These are phyloP conservation scores for Auricularia cornea DNA, from an alignment of 768 basidiomycete species.

Conservation along the genomic window DNA sequence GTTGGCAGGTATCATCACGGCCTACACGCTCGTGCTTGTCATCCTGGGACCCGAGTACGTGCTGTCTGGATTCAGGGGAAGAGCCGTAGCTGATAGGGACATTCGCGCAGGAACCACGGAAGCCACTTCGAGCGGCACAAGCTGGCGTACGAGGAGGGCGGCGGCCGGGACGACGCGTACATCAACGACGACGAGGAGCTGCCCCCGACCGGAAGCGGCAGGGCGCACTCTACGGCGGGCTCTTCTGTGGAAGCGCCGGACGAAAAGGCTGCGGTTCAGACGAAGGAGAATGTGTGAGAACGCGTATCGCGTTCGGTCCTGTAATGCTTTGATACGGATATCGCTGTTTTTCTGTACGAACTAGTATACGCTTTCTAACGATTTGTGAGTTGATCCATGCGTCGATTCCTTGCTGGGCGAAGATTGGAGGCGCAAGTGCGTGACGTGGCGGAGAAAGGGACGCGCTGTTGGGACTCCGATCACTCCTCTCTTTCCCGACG, in stretches of 20 bases:
- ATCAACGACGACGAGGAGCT: conserved; percentile 16
- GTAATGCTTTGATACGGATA: neutral
- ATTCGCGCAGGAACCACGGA: conserved; percentile 51
- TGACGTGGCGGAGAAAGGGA: too few species aligned
- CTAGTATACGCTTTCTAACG: neutral
- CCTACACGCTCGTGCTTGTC: conserved; percentile 66
- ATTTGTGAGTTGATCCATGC: too few species aligned
- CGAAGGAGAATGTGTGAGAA: neutral
- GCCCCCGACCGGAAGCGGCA: neutral
- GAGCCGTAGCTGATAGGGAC: neutral
- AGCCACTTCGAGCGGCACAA: conserved; percentile 80
- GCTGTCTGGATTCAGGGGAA: neutral
- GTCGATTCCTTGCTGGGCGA: too few species aligned
- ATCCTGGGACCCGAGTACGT: conserved; percentile 73
- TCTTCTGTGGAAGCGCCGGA: neutral
- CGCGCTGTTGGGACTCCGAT: too few species aligned
- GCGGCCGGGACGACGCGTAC: conserved; percentile 39
- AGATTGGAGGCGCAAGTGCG: too few species aligned
- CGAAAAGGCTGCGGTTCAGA: neutral
- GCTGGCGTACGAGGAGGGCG: conserved; percentile 72
- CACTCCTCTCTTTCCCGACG: too few species aligned
- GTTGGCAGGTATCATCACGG: conserved; percentile 48
- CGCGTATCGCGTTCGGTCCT: neutral
- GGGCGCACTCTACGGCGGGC: neutral
- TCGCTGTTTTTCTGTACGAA: neutral